Evolutionary conservation across 1,284 basidiomycete species (phyloP), one percentile per base, ranked within the genome.

Genomic region (Melampsora americana): DNA sequence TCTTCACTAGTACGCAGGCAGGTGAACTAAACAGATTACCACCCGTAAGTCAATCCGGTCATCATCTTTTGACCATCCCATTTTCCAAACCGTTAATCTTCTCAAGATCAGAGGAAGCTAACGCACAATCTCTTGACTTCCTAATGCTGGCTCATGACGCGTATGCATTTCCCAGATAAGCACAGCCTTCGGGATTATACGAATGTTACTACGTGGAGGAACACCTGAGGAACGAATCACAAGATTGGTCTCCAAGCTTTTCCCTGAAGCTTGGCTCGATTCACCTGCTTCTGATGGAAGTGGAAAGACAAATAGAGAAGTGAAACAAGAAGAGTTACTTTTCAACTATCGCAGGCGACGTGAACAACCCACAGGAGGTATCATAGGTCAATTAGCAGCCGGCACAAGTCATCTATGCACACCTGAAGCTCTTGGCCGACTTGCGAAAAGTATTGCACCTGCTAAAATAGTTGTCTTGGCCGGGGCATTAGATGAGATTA

Each of bases 401-500:
- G 71, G 20, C 18, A 16, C 65, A 9, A 59, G 89, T 0, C 92
- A 94, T 81, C 81, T 86, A 72, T 88, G 93, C 70, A 82, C 85
- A 2, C 84, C 86, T 0, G 85, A 85, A 0, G 86, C 87, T 0
- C 85, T 93, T 16, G 82, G 82, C 5, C 80, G 80, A 46, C 88
- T 94, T 64, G 87, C 89, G 1, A 80, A 82, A 0, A 83, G 83
- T 2, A 86, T 93, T 18, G 86, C 87, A 12, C 70, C 70, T 12
- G 70, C 70, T 20, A 87, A 74, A 30, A 2, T 74, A 3, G 78
- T 86, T 16, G 89, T 94, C 78, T 80, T 92, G 20, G 90, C 88
- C 0, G 93, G 92, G 1, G 89, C 92, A 79, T 82, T 87, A 1
- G 92, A 95, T 81, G 79, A 88, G 65, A 83, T 94, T 2, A 87